Conservation (phyloP, 2,329 filamentous ascomycete species). For the Diaporthe sp. region DNA sequence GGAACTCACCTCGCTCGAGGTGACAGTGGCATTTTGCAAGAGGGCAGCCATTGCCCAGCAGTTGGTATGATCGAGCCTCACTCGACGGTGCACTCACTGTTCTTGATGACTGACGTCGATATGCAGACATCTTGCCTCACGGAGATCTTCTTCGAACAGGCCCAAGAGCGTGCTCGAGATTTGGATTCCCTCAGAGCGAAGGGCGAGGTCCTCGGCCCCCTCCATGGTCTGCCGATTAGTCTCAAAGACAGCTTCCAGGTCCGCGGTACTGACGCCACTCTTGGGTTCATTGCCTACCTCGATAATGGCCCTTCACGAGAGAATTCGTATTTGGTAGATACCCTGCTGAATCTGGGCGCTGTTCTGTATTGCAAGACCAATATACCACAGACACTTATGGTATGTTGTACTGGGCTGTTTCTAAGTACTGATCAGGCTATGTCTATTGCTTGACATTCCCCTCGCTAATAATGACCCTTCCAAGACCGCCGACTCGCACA, state of each 20-base stretch:
- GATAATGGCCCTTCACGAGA: constrained; percentile 35
- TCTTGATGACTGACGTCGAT: background rate
- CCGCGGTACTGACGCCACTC: constrained; percentile 34
- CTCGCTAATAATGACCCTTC: background rate
- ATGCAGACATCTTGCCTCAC: constrained; percentile 38
- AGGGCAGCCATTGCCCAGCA: constrained; percentile 39
- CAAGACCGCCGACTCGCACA: constrained; percentile 39
- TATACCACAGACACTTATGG: constrained; percentile 41
- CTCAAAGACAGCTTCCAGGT: constrained; percentile 39
- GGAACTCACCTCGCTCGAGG: constrained; percentile 34
- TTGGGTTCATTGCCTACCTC: constrained; percentile 38
- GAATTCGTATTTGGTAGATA: constrained; percentile 39
- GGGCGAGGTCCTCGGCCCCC: constrained; percentile 32
- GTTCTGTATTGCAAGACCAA: constrained; percentile 42
- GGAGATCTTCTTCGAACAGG: constrained; percentile 36
- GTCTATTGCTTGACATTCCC: too few species aligned
- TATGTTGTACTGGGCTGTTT: background rate
- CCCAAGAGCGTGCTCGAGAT: constrained; percentile 34
- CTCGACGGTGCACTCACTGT: background rate
- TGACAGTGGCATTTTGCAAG: constrained; percentile 39
- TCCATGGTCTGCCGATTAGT: constrained; percentile 38
- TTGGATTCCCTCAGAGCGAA: constrained; percentile 29
- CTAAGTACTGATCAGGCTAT: background rate
- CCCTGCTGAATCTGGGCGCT: constrained; percentile 39
- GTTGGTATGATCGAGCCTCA: constrained; percentile 23